phyloP scores from a whole-genome alignment of 306 rosid genomes.

The Mimosa pudica region DNA sequence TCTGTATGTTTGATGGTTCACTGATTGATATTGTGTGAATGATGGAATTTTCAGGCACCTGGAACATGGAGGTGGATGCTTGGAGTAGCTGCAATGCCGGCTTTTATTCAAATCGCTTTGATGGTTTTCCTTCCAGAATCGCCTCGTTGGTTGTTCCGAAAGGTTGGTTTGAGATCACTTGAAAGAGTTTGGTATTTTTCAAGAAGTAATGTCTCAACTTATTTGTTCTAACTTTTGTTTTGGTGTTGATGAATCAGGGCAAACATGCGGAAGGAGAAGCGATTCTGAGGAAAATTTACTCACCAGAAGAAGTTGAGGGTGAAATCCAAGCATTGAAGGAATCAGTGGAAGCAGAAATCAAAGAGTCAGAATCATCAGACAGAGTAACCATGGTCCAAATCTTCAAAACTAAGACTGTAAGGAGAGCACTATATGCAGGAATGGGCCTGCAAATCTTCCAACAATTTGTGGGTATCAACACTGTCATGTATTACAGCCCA shows the following conservation, averaged over 20 bases:
- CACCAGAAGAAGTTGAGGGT: slow-evolving; percentile 41
- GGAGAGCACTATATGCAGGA: slow-evolving; percentile 60
- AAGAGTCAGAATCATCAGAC: slow-evolving; percentile 21
- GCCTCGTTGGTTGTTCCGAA: slow-evolving; percentile 69
- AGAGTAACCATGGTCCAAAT: slow-evolving; percentile 35
- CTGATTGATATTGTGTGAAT: neutral
- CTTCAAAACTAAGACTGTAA: slow-evolving; percentile 48
- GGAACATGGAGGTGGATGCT: slow-evolving; percentile 85
- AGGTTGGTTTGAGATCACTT: slow-evolving; percentile 37
- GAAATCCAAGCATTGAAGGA: slow-evolving; percentile 51
- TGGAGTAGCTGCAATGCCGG: slow-evolving; percentile 72
- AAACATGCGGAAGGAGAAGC: slow-evolving; percentile 51
- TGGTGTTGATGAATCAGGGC: slow-evolving; percentile 39
- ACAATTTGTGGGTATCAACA: slow-evolving; percentile 65
- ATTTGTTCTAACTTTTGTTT: neutral
- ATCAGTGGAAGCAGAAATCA: slow-evolving; percentile 44
- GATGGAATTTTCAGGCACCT: slow-evolving; percentile 39
- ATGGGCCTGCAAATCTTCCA: slow-evolving; percentile 67
- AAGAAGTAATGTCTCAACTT: neutral
- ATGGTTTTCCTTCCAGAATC: slow-evolving; percentile 68
- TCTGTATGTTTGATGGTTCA: neutral
- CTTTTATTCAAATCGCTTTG: slow-evolving; percentile 41
- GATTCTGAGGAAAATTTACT: slow-evolving; percentile 49
- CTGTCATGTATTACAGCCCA: slow-evolving; percentile 73
- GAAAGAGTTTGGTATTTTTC: neutral